Conservation (phyloP, 352 stramenopile genomes). For the Peronospora farinosa region DNA sequence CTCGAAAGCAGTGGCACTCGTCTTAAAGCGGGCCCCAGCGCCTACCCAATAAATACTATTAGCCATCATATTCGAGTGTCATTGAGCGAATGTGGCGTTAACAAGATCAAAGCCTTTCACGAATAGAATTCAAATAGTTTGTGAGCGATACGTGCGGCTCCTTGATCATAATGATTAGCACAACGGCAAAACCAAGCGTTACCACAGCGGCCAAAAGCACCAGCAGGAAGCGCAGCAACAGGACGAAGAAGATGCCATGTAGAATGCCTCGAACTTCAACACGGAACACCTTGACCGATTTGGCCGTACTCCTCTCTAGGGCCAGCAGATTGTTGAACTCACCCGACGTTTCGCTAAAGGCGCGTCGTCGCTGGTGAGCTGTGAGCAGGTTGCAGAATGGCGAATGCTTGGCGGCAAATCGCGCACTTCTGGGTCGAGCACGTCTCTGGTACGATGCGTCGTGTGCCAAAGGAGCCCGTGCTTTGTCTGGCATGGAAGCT, state of each 20-base stretch:
- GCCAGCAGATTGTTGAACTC: slow-evolving; percentile 33
- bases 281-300: slow-evolving; percentile 55
- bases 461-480: slow-evolving; percentile 5
- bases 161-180: slow-evolving; percentile 37
- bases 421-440: slow-evolving; percentile 13
- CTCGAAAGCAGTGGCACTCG: neutral
- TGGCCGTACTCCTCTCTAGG: slow-evolving; percentile 42
- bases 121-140: slow-evolving; percentile 34
- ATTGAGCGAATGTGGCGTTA: neutral
- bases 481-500: slow-evolving; percentile 7
- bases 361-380: slow-evolving; percentile 21
- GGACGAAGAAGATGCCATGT: slow-evolving; percentile 53
- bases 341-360: slow-evolving; percentile 27
- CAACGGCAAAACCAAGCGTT: slow-evolving; percentile 25
- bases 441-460: slow-evolving; percentile 8
- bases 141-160: slow-evolving; percentile 26
- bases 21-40: slow-evolving; percentile 4
- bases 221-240: slow-evolving; percentile 50
- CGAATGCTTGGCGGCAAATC: slow-evolving; percentile 11
- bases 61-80: neutral
- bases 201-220: slow-evolving; percentile 32
- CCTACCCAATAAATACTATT: slow-evolving; percentile 26
- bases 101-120: slow-evolving; percentile 7
- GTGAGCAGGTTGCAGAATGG: slow-evolving; percentile 21
- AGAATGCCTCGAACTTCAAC: slow-evolving; percentile 51